phyloP scores from a whole-genome alignment of 1,284 basidiomycete genomes.

The Gymnopus androsaceus region DNA sequence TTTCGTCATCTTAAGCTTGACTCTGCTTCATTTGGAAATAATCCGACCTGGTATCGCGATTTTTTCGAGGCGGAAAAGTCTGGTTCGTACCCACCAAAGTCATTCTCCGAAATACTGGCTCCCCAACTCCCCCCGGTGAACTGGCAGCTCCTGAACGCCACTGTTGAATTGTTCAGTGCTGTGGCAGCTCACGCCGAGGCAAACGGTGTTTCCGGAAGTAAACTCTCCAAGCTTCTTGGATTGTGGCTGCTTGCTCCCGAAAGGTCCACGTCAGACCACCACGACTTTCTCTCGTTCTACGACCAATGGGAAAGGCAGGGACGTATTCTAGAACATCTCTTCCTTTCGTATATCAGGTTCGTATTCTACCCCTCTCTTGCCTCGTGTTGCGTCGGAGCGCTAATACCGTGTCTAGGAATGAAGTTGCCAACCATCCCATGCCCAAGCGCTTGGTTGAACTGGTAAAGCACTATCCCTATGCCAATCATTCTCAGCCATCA shows the following conservation, averaged over 20 bases:
- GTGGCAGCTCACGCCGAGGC: conserved; percentile 69
- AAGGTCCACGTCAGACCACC: conserved; percentile 44
- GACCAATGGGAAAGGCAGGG: conserved; percentile 70
- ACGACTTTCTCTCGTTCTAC: conserved; percentile 68
- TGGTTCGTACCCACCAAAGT: conserved; percentile 56
- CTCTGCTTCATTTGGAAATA: conserved; percentile 55
- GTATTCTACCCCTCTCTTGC: conserved; percentile 21
- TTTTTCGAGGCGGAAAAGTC: conserved; percentile 62
- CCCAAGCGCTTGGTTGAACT: conserved; percentile 72
- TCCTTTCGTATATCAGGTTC: conserved; percentile 68
- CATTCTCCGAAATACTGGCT: conserved; percentile 59
- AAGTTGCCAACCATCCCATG: conserved; percentile 54
- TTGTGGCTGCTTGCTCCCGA: conserved; percentile 64
- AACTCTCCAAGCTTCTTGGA: conserved; percentile 69
- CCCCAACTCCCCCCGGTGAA: conserved; percentile 60
- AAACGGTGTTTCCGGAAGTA: conserved; percentile 74
- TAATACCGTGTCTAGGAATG: conserved; percentile 47
- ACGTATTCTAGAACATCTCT: conserved; percentile 70
- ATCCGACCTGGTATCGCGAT: conserved; percentile 63
- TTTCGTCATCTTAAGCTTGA: conserved; percentile 69
- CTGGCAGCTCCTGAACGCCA: conserved; percentile 53
- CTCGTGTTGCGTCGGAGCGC: conserved; percentile 3
- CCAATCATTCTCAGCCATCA: conserved; percentile 35
- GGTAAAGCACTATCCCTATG: conserved; percentile 66
- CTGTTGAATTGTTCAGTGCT: conserved; percentile 62